Conservation (phyloP, 768 basidiomycete genomes). For the Collybia sp. region DNA sequence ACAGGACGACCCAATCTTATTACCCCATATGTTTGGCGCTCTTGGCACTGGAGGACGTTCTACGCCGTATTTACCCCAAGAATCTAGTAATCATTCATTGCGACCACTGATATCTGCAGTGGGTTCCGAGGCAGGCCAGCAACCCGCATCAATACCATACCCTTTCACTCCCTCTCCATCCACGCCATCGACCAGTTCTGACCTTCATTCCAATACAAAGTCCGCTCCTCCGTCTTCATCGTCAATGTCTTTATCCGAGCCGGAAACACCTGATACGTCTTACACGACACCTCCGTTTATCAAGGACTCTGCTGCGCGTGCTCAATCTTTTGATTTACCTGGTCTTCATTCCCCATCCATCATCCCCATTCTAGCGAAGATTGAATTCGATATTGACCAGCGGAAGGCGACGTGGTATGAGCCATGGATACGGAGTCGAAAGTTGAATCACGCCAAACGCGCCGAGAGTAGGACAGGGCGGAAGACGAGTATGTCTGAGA, state of each 20-base stretch:
- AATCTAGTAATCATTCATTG: conserved; percentile 23
- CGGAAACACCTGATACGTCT: conserved; percentile 55
- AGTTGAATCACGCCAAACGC: conserved; percentile 56
- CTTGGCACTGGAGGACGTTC: conserved; percentile 40
- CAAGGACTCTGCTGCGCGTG: conserved; percentile 28
- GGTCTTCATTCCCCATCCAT: conserved; percentile 60
- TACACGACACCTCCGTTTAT: conserved; percentile 22
- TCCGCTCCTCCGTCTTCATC: conserved; percentile 44
- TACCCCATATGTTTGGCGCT: conserved; percentile 32
- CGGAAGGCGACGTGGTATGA: conserved; percentile 80
- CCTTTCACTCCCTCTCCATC: conserved; percentile 44
- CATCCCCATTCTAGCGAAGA: conserved; percentile 85
- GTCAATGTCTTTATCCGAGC: conserved; percentile 33
- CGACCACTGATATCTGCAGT: conserved; percentile 45
- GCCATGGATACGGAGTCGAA: conserved; percentile 72
- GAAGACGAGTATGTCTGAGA: conserved; percentile 14
- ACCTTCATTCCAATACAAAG: conserved; percentile 40
- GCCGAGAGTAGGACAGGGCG: conserved; percentile 33
- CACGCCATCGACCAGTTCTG: conserved; percentile 50
- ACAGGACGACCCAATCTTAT: conserved; percentile 35
- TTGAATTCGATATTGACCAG: conserved; percentile 92
- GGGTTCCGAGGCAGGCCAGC: conserved; percentile 27
- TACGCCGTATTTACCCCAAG: conserved; percentile 34
- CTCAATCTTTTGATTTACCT: conserved; percentile 56
- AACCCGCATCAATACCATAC: conserved; percentile 27